Evolutionary conservation across 768 basidiomycete species (phyloP), one percentile per base, ranked within the genome.

Genomic region (Multifurca ochricompacta): DNA sequence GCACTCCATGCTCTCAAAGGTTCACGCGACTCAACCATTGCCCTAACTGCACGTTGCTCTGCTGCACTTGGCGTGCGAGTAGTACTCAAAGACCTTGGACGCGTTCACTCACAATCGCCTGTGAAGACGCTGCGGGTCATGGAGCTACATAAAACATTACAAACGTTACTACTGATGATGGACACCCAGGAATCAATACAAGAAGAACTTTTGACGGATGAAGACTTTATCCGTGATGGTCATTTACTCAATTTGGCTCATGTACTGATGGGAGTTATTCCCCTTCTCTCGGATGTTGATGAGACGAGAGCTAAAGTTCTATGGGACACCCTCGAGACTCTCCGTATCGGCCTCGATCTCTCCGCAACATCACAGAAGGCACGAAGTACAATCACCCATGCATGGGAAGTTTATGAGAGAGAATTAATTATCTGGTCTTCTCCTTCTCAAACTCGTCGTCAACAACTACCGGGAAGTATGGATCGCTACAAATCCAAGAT

Each of bases 1-100:
- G 34, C 53, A 14, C 45, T 53, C 4, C 45, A 37, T 13, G 37
- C 30, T 16, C 53, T 54, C 46, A 54, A 48, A 41, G 37, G n/a
- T 18, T 40, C 53, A 36, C 53, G 34, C 13, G 53, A 54, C 25
- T 11, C 46, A 8, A 23, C 45, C 3, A 28, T 54, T 16, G 53
- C 53, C 4, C 31, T 54, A 10, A 40, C 32, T 0, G 45, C 53
- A 14, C 53, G 46, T 18, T 54, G 53, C 18, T n/a, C 25, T 16
- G 53, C 39, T 2, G 45, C 39, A 8, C 46, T 54, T 10, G 18
- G 37, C 39, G 39, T n/a, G 39, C 53, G 53, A 23, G 53, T 48
- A 18, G 37, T 48, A 23, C 39, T 54, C 53, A 41, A 35, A 35
- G 53, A 54, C 9, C n/a, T 54, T 30, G 37, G 23, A 6, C 53